Evolutionary conservation across 139 green algal species (phyloP), one percentile per base, ranked within the genome.

Genomic region (Eudorina sp.): DNA sequence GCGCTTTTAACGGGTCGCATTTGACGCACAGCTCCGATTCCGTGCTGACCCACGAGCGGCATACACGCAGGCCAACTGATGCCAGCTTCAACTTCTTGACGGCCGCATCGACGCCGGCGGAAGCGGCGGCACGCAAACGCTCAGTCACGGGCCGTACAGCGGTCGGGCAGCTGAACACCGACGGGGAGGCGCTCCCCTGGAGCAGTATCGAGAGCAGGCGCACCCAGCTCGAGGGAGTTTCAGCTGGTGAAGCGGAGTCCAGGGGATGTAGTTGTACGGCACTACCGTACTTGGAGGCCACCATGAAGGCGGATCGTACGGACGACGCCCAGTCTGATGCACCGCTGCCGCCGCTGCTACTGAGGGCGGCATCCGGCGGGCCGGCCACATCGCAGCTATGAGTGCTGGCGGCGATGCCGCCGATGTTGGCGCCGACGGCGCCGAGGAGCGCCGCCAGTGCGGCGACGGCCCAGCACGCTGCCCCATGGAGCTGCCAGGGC

Each of bases 11-110:
- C 2, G 81, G 81, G 81, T 87, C 81, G 81, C 81, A 87, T 64
- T 87, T 87, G n/a, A 87, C 81, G 46, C 81, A 87, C 45, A 87
- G 64, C 62, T 79, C 64, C 19, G 62, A 45, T n/a, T n/a, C n/a
- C n/a, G n/a, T n/a, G n/a, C n/a, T n/a, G n/a, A n/a, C n/a, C 60
- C 27, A 46, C 55, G 21, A 3, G 3, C 60, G 41, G 45, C 80
- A 86, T 43, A 76, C 80, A 29, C 80, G 80, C 31, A 86, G 25
- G 53, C 23, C 16, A 11, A 81, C 29, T 3, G 68, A 76, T 25
- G 70, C 41, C 41, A 31, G 14, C 68, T 13, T 14, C 68, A 11
- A 16, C 38, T 11, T 53, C n/a, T n/a, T n/a, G n/a, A n/a, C n/a
- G n/a, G n/a, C n/a, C n/a, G n/a, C n/a, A n/a, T n/a, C 27, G 4